Conservation (phyloP, 2,329 filamentous ascomycete species). For the Aureobasidium sp. region DNA sequence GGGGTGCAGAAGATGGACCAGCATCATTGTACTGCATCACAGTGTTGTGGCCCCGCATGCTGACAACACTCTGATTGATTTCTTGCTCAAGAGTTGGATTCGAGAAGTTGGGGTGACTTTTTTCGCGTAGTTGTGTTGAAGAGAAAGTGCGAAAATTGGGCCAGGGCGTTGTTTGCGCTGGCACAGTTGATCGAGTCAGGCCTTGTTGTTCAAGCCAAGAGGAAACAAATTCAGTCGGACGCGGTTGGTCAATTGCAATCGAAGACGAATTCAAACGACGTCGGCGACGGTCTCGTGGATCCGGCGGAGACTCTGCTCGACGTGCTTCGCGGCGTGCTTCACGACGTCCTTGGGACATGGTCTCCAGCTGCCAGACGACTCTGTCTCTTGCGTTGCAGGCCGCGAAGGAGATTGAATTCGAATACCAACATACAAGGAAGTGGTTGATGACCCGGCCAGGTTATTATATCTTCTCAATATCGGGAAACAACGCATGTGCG, state of each 20-base stretch:
- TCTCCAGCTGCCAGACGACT: not conserved
- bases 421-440: not conserved
- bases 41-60: not conserved
- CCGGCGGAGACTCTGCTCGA: conserved; percentile 6
- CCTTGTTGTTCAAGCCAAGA: conserved; percentile 9
- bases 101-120: not conserved
- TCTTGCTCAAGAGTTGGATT: not conserved
- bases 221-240: not conserved
- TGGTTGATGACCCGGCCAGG: not conserved
- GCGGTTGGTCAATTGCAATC: not conserved
- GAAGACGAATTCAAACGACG: conserved; percentile 5
- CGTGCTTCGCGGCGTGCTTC: conserved; percentile 5
- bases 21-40: not conserved
- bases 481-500: not conserved
- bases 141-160: not conserved
- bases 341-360: conserved; percentile 2
- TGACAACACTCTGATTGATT: not conserved
- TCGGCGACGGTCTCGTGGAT: not conserved
- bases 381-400: not conserved
- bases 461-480: not conserved
- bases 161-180: not conserved
- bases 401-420: not conserved
- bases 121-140: not conserved
- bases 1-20: not conserved
- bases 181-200: not conserved